phyloP scores from a whole-genome alignment of 2,329 filamentous ascomycete genomes.

The Thielaviopsis populi region DNA sequence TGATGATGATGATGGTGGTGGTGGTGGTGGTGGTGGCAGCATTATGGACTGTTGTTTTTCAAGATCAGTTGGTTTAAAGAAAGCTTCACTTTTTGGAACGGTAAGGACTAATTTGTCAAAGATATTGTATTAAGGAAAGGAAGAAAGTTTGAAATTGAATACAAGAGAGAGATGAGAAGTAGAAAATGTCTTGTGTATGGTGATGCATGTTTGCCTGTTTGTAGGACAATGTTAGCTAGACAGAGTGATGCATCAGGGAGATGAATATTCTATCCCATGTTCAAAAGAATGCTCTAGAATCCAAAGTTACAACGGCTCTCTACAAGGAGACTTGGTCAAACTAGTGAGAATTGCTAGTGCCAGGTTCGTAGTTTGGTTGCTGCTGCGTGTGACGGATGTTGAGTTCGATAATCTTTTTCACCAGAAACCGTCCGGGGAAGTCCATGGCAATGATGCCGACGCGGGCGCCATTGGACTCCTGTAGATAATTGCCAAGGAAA shows the following conservation, averaged over 20 bases:
- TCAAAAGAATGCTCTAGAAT: neutral
- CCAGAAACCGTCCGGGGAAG: conserved; percentile 30
- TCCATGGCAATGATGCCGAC: conserved; percentile 35
- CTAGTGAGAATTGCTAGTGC: neutral
- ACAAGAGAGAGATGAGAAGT: neutral
- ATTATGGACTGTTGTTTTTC: neutral
- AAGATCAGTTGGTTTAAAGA: neutral
- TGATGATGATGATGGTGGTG: neutral
- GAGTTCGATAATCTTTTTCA: conserved; percentile 29
- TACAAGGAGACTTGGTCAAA: too few species aligned
- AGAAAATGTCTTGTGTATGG: neutral
- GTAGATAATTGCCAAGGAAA: conserved; percentile 31
- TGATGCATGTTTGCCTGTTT: neutral
- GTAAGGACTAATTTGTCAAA: neutral
- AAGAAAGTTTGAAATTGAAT: neutral
- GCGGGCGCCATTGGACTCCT: conserved; percentile 19
- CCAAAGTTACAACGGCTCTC: neutral
- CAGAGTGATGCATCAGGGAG: neutral
- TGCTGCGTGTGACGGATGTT: conserved; percentile 20
- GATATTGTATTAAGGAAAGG: neutral
- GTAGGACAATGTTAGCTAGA: neutral
- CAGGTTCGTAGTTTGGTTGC: too few species aligned
- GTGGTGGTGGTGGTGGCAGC: neutral
- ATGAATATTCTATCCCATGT: neutral
- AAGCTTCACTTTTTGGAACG: neutral